Evolutionary conservation across 176 grass and related monocot species (phyloP), one percentile per base, ranked within the genome.

Genomic region (Rhynchospora pubera): DNA sequence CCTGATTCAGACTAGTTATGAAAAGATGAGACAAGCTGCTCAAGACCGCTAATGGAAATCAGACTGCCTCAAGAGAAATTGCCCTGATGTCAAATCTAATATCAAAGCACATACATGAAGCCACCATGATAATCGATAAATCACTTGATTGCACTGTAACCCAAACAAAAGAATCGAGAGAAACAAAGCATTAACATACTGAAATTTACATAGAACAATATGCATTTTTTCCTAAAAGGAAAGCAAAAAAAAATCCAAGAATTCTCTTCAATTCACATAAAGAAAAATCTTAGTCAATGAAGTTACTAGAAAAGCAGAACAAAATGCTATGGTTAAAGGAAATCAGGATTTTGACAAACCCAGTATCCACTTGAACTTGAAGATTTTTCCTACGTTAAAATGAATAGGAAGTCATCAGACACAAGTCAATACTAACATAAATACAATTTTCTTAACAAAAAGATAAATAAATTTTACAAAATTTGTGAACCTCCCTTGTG

Each of bases 61-160:
- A 44, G 73, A 82, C 50, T 63, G 73, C 57, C 79, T 85, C 62
- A 93, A 82, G 30, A 94, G 74, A 46, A 83, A 84, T 76, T 94
- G 88, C 82, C 94, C 95, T 13, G 90, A 91, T 34, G 88, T 93
- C n/a, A 91, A 80, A 66, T 94, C 90, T 77, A 98, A 82, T 42
- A 94, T 83, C 87, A 91, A 87, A 9, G 81, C 18, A 56, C 92
- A 94, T 65, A 94, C 92, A 86, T 83, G 92, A 94, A 11, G 87
- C 89, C 57, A 90, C 90, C 88, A 98, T 88, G 45, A 76, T 70
- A 81, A 94, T 83, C 13, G 88, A 86, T 85, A 84, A 82, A 83
- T 86, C 90, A 77, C 87, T 87, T 42, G 86, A 65, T 72, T 60
- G 79, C 69, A 85, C 95, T 94, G 78, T 80, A 72, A 64, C 71